phyloP scores from a whole-genome alignment of 495 filamentous ascomycete genomes.

The Chaetomium cochliodes region DNA sequence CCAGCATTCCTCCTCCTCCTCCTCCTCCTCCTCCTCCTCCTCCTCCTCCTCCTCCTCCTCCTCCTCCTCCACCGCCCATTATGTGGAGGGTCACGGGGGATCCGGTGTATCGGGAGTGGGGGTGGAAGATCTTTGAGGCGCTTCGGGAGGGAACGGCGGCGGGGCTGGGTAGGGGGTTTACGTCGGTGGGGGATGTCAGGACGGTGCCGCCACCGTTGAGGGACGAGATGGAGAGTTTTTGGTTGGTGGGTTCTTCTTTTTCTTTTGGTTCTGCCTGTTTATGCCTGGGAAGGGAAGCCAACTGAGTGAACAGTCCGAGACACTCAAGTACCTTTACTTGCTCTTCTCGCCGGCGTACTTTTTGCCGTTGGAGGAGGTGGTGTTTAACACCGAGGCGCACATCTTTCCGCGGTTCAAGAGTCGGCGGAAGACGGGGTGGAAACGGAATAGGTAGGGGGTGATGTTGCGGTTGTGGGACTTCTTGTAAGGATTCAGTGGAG shows the following conservation, averaged over 20 bases:
- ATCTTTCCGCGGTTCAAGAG: constrained; percentile 78
- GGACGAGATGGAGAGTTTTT: constrained; percentile 93
- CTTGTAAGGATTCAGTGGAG: too few relatives aligned
- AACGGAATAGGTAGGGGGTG: constrained; percentile 55
- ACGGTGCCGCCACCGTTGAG: constrained; percentile 58
- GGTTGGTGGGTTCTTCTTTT: constrained; percentile 53
- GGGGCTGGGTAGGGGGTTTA: constrained; percentile 47
- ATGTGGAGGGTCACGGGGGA: constrained; percentile 98
- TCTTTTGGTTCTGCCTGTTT: not conserved
- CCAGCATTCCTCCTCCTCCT: too few relatives aligned
- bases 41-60: too few relatives aligned
- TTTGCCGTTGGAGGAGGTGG: constrained; percentile 76
- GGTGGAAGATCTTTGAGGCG: constrained; percentile 94
- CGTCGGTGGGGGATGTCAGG: constrained; percentile 68
- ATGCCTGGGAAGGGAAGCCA: not conserved
- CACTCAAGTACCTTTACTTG: constrained; percentile 94
- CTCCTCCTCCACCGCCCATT: too few relatives aligned
- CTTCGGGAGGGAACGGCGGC: constrained; percentile 57
- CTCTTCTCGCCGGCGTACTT: constrained; percentile 84
- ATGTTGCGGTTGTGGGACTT: not conserved
- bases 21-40: too few relatives aligned
- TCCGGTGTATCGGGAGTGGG: constrained; percentile 86
- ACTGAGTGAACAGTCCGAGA: constrained; percentile 56
- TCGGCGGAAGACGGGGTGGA: constrained; percentile 74
- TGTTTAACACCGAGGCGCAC: constrained; percentile 96